Percentiles rank a stretch among this genome's conserved stretches.
phyloP scores from a whole-genome alignment of 208 protist species.

The Entamoeba histolytica region DNA sequence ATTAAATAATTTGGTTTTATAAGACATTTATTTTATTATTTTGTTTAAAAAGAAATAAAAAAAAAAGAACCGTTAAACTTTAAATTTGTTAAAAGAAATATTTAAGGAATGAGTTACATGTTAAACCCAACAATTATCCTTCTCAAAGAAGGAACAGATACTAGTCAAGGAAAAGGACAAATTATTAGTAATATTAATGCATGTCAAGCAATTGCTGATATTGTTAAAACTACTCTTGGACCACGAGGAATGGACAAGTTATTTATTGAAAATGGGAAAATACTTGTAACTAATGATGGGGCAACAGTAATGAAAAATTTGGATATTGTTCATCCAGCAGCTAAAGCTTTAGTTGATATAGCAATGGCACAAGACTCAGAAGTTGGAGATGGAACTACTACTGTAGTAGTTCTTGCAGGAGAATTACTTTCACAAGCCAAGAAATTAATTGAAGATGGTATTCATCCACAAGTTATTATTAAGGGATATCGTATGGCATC shows the following conservation, averaged over 20 bases:
- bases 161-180: conserved; percentile 93
- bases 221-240: conserved; percentile 67
- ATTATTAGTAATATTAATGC: conserved; percentile 99
- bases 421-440: conserved; percentile 88
- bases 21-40: too few species aligned
- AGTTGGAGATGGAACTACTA: conserved; percentile 98
- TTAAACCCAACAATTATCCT: conserved; percentile 78
- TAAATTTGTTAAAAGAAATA: conserved; percentile 40
- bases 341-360: conserved; percentile 92
- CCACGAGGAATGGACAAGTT: conserved; percentile 99
- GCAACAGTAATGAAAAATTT: conserved; percentile 98
- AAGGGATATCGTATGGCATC: conserved; percentile 64
- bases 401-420: conserved; percentile 90
- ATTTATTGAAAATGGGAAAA: conserved; percentile 54
- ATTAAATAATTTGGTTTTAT: too few species aligned
- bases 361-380: conserved; percentile 67
- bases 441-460: conserved; percentile 90
- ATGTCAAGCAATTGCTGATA: conserved; percentile 63
- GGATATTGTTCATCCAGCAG: conserved; percentile 98
- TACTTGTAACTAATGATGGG: conserved; percentile 94
- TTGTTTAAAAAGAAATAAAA: too few species aligned
- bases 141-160: conserved; percentile 95
- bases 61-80: too few species aligned
- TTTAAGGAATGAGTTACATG: conserved; percentile 56
- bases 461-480: conserved; percentile 93